A percentile compares a stretch with the other conserved stretches of the same genome.
These are phyloP conservation scores for Massarina eburnea DNA, from an alignment of 2,329 filamentous ascomycete species.

Conservation along the genomic window DNA sequence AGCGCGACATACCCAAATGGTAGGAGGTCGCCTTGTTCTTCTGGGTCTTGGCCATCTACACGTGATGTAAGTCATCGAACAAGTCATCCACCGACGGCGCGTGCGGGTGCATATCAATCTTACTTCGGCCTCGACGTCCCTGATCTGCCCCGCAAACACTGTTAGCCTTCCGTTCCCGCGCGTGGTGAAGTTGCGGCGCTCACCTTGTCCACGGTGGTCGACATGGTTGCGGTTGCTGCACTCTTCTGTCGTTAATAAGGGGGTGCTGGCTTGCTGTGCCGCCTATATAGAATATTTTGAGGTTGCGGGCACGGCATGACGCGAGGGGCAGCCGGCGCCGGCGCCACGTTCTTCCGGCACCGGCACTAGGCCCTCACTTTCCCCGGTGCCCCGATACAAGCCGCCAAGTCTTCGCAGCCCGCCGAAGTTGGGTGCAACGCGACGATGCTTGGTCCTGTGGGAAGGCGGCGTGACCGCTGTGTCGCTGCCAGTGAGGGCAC, in stretches of 20 bases:
- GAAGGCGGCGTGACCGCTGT: neutral
- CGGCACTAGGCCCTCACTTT: constrained; percentile 4
- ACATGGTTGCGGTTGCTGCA: constrained; percentile 63
- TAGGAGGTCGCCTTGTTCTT: constrained; percentile 96
- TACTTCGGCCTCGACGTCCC: constrained; percentile 94
- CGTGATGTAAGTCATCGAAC: constrained; percentile 24
- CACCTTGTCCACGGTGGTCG: constrained; percentile 97
- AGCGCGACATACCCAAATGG: constrained; percentile 67
- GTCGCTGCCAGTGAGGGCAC: constrained; percentile 11
- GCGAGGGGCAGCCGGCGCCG: constrained; percentile 18
- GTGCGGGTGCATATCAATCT: constrained; percentile 41
- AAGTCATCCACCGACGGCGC: constrained; percentile 12
- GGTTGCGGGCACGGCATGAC: constrained; percentile 27
- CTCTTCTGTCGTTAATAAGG: neutral
- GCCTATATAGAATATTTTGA: constrained; percentile 36
- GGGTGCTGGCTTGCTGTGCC: constrained; percentile 5
- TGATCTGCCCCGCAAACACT: constrained; percentile 66
- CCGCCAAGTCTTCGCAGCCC: constrained; percentile 12
- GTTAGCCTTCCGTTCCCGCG: constrained; percentile 36
- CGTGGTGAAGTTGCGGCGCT: constrained; percentile 25
- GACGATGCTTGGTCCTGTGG: neutral
- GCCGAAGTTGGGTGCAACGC: neutral
- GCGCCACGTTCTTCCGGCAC: neutral
- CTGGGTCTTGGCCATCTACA: constrained; percentile 89
- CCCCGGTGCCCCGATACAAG: constrained; percentile 25